phyloP scores from a whole-genome alignment of 2,329 filamentous ascomycete species.

The Shiraia bambusicola region DNA sequence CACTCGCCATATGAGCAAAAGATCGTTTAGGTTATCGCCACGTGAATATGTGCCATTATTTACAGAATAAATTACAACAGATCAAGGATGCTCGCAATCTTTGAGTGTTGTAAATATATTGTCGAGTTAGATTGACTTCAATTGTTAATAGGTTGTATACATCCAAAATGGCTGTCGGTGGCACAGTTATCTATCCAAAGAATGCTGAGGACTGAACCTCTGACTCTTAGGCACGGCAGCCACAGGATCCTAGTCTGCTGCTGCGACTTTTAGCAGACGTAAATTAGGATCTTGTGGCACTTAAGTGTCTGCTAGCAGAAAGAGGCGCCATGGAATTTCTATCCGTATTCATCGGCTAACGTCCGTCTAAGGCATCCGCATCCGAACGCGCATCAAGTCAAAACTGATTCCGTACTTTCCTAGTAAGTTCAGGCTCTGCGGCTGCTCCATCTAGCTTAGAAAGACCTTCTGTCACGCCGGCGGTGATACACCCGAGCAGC shows the following conservation, averaged over 20 bases:
- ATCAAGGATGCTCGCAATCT: too few relatives aligned
- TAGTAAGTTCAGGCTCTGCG: background rate
- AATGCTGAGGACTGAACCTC: conserved; percentile 3
- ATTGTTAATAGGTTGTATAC: too few relatives aligned
- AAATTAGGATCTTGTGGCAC: conserved; percentile 4
- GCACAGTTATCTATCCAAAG: conserved; percentile 6
- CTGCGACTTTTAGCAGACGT: conserved; percentile 4
- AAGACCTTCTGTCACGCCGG: conserved; percentile 1
- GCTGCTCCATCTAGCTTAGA: background rate
- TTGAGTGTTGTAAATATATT: too few relatives aligned
- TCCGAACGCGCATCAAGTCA: conserved; percentile 8
- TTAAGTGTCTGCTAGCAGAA: conserved; percentile 6
- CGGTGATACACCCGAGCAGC: conserved; percentile 2
- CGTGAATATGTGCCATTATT: too few relatives aligned
- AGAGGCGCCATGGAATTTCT: conserved; percentile 3
- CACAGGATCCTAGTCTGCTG: conserved; percentile 6
- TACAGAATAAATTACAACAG: too few relatives aligned
- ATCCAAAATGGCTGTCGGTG: conserved; percentile 1
- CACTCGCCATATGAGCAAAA: too few relatives aligned
- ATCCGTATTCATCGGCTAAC: conserved; percentile 6
- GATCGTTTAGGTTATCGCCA: too few relatives aligned
- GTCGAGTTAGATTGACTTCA: too few relatives aligned
- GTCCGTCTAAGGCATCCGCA: conserved; percentile 5
- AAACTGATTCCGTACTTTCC: conserved; percentile 5
- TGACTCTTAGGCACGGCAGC: conserved; percentile 2